These are phyloP conservation scores for Trichoderma sp. DNA, from an alignment of 2,329 filamentous ascomycete genomes.

Conservation along the genomic window DNA sequence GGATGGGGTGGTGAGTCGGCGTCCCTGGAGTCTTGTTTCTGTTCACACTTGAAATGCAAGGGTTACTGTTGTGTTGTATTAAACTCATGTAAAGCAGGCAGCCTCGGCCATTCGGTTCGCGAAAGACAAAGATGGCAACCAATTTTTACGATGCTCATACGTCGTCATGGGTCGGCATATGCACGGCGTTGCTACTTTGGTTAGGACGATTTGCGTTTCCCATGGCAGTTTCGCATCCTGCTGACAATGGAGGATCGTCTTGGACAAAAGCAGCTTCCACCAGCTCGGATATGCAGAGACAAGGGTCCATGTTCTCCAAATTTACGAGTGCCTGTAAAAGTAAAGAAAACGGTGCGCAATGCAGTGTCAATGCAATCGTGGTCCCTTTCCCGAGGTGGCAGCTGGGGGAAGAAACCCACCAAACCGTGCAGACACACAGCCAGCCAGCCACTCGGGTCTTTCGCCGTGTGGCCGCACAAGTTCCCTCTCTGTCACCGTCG, in stretches of 20 bases:
- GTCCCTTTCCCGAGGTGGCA: neutral
- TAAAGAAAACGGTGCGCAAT: neutral
- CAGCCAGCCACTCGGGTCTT: slow-evolving; percentile 2
- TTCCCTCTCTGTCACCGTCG: neutral
- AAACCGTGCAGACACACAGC: neutral
- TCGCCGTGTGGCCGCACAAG: neutral
- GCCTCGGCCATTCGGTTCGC: neutral
- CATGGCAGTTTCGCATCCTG: neutral
- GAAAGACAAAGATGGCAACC: neutral
- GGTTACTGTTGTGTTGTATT: neutral
- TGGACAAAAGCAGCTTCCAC: neutral
- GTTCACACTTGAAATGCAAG: neutral
- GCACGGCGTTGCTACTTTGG: neutral
- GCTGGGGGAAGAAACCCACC: neutral
- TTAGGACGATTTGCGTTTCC: neutral
- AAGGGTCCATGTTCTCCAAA: neutral
- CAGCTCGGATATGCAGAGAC: neutral
- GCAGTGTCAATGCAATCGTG: neutral
- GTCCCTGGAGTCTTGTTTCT: neutral
- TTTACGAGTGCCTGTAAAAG: neutral
- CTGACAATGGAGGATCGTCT: neutral
- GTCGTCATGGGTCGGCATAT: neutral
- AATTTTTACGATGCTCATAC: neutral
- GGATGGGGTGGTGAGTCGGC: neutral
- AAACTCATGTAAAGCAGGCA: neutral